A percentile compares a stretch with the other conserved stretches of the same genome.
These are phyloP conservation scores for Paragyromitra xinjiangensis DNA, from an alignment of 495 filamentous ascomycete genomes.

Conservation along the genomic window DNA sequence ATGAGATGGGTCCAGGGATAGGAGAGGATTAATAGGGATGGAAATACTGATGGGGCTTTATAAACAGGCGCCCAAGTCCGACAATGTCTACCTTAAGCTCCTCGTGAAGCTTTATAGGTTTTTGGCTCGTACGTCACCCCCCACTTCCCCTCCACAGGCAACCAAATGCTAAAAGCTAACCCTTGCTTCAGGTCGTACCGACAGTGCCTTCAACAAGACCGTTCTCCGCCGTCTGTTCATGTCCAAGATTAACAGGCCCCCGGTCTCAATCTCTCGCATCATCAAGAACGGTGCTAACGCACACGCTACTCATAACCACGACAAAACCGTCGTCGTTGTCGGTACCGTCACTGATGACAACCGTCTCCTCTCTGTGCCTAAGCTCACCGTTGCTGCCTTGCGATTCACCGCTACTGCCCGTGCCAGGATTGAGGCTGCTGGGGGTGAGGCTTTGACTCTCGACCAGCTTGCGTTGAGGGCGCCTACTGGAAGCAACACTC, in stretches of 20 bases:
- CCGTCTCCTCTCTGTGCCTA: slow-evolving; percentile 86
- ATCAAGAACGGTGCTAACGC: slow-evolving; percentile 69
- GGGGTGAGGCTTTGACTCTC: slow-evolving; percentile 91
- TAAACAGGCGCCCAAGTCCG: slow-evolving; percentile 89
- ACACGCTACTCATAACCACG: slow-evolving; percentile 67
- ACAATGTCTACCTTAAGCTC: slow-evolving; percentile 97
- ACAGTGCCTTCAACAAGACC: slow-evolving; percentile 95
- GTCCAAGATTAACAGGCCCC: slow-evolving; percentile 96
- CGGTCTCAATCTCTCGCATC: slow-evolving; percentile 90
- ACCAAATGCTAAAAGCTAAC: slow-evolving; percentile 21
- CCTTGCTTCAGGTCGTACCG: slow-evolving; percentile 78
- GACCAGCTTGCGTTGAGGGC: slow-evolving; percentile 94
- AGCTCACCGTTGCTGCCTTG: slow-evolving; percentile 89
- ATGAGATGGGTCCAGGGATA: neutral
- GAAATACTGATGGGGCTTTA: slow-evolving; percentile 61
- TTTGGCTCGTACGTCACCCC: slow-evolving; percentile 81
- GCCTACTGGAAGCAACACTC: slow-evolving; percentile 92
- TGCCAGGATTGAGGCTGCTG: slow-evolving; percentile 88
- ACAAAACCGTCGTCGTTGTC: slow-evolving; percentile 91
- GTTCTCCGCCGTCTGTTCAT: slow-evolving; percentile 96
- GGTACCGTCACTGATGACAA: slow-evolving; percentile 97
- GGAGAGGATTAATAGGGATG: slow-evolving; percentile 47
- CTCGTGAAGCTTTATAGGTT: slow-evolving; percentile 99
- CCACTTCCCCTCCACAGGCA: slow-evolving; percentile 14
- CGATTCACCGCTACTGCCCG: slow-evolving; percentile 95